Evolutionary conservation across 106 monocot species (phyloP).

Genomic region (Dioscorea zingiberensis): DNA sequence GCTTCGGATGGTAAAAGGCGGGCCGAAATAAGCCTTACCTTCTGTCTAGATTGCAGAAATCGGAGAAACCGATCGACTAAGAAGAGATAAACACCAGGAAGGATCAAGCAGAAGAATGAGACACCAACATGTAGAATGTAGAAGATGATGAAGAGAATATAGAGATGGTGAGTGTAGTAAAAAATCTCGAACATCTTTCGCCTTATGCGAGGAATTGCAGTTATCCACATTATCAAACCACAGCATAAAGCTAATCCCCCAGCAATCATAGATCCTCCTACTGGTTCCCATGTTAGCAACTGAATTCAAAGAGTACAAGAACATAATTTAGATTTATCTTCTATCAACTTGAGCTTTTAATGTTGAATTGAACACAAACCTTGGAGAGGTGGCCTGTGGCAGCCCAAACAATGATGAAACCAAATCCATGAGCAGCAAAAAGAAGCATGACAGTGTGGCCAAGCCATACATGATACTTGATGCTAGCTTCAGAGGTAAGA

Average conservation of each 20-base stretch:
- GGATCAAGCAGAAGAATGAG: conserved; percentile 31
- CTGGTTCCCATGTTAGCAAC: conserved; percentile 58
- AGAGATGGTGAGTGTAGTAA: conserved; percentile 85
- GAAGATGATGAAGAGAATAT: conserved; percentile 69
- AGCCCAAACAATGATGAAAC: conserved; percentile 55
- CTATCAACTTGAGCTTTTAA: no score
- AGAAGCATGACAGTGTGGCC: conserved; percentile 65
- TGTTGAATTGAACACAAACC: conserved; percentile 16
- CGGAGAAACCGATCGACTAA: conserved; percentile 71
- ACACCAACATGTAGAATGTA: conserved; percentile 56
- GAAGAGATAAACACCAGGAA: conserved; percentile 82
- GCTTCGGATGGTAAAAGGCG: conserved; percentile 66
- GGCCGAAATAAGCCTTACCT: conserved; percentile 54
- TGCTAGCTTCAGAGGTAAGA: conserved; percentile 60
- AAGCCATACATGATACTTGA: conserved; percentile 88
- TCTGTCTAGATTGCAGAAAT: conserved; percentile 56
- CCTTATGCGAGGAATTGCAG: conserved; percentile 55
- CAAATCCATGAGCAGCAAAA: conserved; percentile 51
- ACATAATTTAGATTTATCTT: not conserved
- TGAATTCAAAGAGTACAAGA: conserved; percentile 6
- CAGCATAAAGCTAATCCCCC: conserved; percentile 57
- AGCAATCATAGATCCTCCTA: conserved; percentile 40
- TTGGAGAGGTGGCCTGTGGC: conserved; percentile 17
- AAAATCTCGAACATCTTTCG: conserved; percentile 83
- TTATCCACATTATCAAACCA: conserved; percentile 58